Percentiles rank a stretch among this genome's conserved stretches.
These are phyloP conservation scores for Suhomyces sp. DNA, from an alignment of 805 yeast species.

Conservation along the genomic window DNA sequence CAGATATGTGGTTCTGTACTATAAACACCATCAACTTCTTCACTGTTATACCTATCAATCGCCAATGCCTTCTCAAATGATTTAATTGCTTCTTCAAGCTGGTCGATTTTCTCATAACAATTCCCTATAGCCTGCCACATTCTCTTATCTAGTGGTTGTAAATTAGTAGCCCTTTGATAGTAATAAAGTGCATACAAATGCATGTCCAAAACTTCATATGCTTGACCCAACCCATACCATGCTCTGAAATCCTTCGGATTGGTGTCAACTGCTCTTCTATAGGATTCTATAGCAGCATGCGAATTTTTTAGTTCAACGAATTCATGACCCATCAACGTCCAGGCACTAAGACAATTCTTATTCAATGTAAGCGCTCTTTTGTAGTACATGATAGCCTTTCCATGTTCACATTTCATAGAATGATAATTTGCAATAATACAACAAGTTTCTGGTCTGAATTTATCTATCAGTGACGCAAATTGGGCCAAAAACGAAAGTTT, in stretches of 20 bases:
- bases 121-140: constrained; percentile 97
- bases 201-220: constrained; percentile 95
- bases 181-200: constrained; percentile 88
- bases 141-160: constrained; percentile 85
- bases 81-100: constrained; percentile 70
- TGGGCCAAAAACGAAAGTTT: constrained; percentile 87
- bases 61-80: constrained; percentile 76
- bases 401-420: constrained; percentile 89
- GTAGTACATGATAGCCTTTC: constrained; percentile 89
- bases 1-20: constrained; percentile 54
- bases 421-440: constrained; percentile 93
- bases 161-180: constrained; percentile 84
- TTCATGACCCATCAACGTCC: constrained; percentile 99
- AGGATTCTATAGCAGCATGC: constrained; percentile 96
- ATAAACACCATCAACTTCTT: constrained; percentile 23
- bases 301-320: constrained; percentile 94
- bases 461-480: constrained; percentile 75
- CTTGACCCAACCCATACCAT: constrained; percentile 98
- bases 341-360: constrained; percentile 79
- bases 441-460: constrained; percentile 90
- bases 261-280: constrained; percentile 88
- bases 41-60: constrained; percentile 41
- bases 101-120: constrained; percentile 78
- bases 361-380: constrained; percentile 84
- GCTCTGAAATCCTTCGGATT: constrained; percentile 89